Evolutionary conservation across 768 basidiomycete species (phyloP).

Genomic region (Naganishia vaughanmartiniae): DNA sequence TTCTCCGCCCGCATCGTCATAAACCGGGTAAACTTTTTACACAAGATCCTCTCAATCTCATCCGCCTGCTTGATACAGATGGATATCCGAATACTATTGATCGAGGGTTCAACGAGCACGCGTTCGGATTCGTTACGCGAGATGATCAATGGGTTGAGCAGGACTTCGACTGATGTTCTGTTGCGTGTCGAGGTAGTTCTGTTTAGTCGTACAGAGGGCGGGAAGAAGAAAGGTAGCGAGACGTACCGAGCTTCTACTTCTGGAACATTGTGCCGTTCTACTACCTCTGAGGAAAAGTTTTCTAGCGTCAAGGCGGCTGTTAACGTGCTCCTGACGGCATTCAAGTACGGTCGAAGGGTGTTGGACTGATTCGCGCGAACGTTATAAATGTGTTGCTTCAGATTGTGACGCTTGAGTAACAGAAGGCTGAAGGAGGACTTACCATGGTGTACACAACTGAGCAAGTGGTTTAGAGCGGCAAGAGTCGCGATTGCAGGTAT

Average conservation of each 20-base stretch:
- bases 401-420: neutral
- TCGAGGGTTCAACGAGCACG: slow-evolving; percentile 92
- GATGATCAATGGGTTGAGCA: slow-evolving; percentile 88
- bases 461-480: neutral
- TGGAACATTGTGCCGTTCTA: slow-evolving; percentile 95
- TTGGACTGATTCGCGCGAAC: slow-evolving; percentile 68
- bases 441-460: neutral
- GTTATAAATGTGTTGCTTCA: neutral
- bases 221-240: too few species aligned
- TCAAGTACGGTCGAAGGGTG: slow-evolving; percentile 89
- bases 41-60: slow-evolving; percentile 94
- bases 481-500: neutral
- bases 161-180: slow-evolving; percentile 87
- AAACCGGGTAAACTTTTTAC: slow-evolving; percentile 97
- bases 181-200: too few species aligned
- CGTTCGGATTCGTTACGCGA: slow-evolving; percentile 96
- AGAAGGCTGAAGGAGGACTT: neutral
- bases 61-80: slow-evolving; percentile 99
- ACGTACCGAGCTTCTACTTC: slow-evolving; percentile 83
- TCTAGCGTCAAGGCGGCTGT: slow-evolving; percentile 97
- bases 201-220: too few species aligned
- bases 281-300: slow-evolving; percentile 98
- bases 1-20: slow-evolving; percentile 99
- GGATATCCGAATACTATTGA: slow-evolving; percentile 93
- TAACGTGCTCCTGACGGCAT: slow-evolving; percentile 89